A percentile compares a stretch with the other conserved stretches of the same genome.
Conservation (phyloP, 495 filamentous ascomycete species). For the Thozetella sp. region DNA sequence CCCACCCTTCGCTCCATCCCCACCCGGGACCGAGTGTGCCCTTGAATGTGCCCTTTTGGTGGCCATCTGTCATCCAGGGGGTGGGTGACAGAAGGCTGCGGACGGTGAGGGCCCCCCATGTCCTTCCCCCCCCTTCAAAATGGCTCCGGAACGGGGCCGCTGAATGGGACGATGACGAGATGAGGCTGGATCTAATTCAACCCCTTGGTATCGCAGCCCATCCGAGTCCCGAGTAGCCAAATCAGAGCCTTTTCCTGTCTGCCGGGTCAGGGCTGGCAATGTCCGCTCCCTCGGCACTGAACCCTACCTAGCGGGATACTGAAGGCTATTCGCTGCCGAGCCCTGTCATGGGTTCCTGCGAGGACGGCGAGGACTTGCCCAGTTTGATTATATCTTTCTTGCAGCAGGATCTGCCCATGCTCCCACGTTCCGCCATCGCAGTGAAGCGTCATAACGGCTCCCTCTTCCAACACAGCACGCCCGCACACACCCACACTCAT, state of each 20-base stretch:
- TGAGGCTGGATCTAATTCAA: neutral
- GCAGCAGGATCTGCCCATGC: neutral
- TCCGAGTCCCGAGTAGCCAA: neutral
- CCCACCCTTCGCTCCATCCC: neutral
- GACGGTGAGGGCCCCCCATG: neutral
- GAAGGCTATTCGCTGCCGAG: constrained; percentile 1
- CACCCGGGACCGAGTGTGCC: neutral
- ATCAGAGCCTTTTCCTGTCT: neutral
- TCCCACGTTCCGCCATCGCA: neutral
- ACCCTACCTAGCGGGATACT: neutral
- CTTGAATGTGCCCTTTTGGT: too few relatives aligned
- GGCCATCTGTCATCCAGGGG: neutral
- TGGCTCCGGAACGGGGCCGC: neutral
- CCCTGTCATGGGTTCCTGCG: neutral
- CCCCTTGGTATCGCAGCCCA: neutral
- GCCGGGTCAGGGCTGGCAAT: neutral
- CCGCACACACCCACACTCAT: too few relatives aligned
- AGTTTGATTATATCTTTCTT: constrained; percentile 1
- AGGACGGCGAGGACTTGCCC: neutral
- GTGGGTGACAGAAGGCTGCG: neutral
- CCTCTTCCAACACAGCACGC: too few relatives aligned
- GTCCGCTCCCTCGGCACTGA: neutral
- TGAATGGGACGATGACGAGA: constrained; percentile 1
- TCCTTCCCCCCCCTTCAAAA: too few relatives aligned
- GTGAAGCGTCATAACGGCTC: too few relatives aligned